phyloP scores from a whole-genome alignment of 441 rosid species.

The Omphalea diandra region DNA sequence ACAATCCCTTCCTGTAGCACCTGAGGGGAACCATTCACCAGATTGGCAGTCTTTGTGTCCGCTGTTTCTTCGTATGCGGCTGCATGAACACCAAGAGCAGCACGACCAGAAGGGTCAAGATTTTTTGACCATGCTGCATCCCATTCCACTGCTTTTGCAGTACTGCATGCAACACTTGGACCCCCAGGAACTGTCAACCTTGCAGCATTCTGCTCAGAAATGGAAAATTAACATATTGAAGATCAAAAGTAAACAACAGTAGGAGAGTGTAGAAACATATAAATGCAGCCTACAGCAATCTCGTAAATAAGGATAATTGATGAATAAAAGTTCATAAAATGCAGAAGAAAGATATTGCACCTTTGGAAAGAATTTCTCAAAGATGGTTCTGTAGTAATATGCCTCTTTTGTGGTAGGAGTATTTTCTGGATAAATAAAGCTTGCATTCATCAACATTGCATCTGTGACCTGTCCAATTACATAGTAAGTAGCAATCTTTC shows the following conservation, averaged over 20 bases:
- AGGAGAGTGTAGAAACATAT: background rate
- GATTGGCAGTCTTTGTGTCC: slow-evolving; percentile 25
- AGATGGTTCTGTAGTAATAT: slow-evolving; percentile 80
- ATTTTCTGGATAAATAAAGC: slow-evolving; percentile 84
- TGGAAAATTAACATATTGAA: background rate
- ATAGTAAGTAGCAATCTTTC: slow-evolving; percentile 11
- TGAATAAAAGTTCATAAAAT: background rate
- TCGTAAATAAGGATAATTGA: background rate
- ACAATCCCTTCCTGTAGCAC: slow-evolving; percentile 23
- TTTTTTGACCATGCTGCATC: slow-evolving; percentile 91
- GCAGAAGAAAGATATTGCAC: slow-evolving; percentile 28
- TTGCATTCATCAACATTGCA: slow-evolving; percentile 77
- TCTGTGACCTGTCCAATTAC: slow-evolving; percentile 61
- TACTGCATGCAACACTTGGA: slow-evolving; percentile 96
- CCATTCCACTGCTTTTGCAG: slow-evolving; percentile 98
- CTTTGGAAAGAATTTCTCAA: slow-evolving; percentile 91
- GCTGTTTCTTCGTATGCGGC: slow-evolving; percentile 60
- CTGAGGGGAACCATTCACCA: slow-evolving; percentile 28
- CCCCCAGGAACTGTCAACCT: slow-evolving; percentile 97
- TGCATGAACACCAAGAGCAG: slow-evolving; percentile 90
- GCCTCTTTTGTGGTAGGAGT: slow-evolving; percentile 93
- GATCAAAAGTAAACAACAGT: too few relatives aligned
- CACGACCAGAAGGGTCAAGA: slow-evolving; percentile 40
- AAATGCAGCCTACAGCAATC: background rate
- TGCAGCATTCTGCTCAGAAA: slow-evolving; percentile 72